Evolutionary conservation across 805 yeast species (phyloP), one percentile per base, ranked within the genome.

Genomic region (Spathaspora gorwiae): DNA sequence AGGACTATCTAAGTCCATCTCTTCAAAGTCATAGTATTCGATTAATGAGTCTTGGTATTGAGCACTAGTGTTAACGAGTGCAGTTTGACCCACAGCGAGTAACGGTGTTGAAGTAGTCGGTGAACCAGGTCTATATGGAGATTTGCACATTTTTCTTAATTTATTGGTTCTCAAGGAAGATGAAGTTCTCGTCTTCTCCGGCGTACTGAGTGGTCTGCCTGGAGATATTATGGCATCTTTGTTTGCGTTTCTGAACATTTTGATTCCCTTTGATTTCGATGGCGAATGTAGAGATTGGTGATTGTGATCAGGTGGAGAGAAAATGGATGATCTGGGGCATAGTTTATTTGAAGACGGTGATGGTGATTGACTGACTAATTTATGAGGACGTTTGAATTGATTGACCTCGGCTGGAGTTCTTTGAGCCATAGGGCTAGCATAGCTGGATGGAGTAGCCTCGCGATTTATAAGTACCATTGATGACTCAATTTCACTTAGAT

Each of bases 341-440:
- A 42, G n/a, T 40, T 50, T 49, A 39, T 45, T 52, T 26, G 61
- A 51, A 26, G 65, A 56, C 5, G 73, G 75, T 11, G 74, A 68
- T 5, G 76, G 76, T 13, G 70, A 62, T 49, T 71, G 74, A 47
- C 74, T 68, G 19, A 71, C 67, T 41, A 71, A 56, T 45, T 65
- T 63, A 51, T 70, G 76, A 1, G 76, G 76, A 31, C 76, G 56
- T 47, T 71, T 71, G 54, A 68, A 71, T 48, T 68, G 70, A 47
- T 65, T 66, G 7, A 19, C 32, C 33, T 42, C 39, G 11, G 14
- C 12, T n/a, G 45, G 45, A 14, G 45, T 42, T 35, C 35, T 35
- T 12, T 30, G 19, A 10, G 15, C 26, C 15, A 35, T 12, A 1
- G 55, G 57, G 36, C 52, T 47, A 15, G 52, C 27, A 26, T 43